Conservation (phyloP, 2,329 filamentous ascomycete species). For the Colletotrichum sp. region DNA sequence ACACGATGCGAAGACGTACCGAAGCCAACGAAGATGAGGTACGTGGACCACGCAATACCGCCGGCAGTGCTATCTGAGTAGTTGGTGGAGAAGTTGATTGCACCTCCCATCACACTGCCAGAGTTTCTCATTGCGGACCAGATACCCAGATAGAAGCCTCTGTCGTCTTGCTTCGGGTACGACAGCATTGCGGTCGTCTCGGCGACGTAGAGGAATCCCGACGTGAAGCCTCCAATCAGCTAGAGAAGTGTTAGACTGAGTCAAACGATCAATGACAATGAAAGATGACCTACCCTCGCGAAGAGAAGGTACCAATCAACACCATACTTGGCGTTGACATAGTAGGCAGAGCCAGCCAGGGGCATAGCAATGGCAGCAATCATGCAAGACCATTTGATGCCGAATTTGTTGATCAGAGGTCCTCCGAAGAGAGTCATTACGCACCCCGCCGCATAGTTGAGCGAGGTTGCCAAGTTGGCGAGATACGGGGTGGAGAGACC, state of each 20-base stretch:
- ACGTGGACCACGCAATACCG: slow-evolving; percentile 29
- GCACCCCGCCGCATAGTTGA: slow-evolving; percentile 2
- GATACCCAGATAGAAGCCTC: slow-evolving; percentile 25
- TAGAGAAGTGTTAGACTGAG: neutral
- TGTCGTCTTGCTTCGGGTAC: slow-evolving; percentile 20
- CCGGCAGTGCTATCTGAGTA: slow-evolving; percentile 24
- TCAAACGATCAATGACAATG: rapidly evolving
- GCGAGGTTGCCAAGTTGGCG: slow-evolving; percentile 5
- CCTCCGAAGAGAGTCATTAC: slow-evolving; percentile 30
- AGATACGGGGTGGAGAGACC: slow-evolving; percentile 13
- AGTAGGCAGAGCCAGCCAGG: slow-evolving; percentile 36
- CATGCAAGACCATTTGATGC: slow-evolving; percentile 39
- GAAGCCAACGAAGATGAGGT: slow-evolving; percentile 32
- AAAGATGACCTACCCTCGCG: slow-evolving; percentile 19
- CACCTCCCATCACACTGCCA: slow-evolving; percentile 44
- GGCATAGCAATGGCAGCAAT: slow-evolving; percentile 38
- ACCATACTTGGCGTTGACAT: slow-evolving; percentile 32
- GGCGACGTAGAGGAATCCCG: slow-evolving; percentile 29
- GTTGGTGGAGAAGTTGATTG: slow-evolving; percentile 53
- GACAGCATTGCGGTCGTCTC: slow-evolving; percentile 30
- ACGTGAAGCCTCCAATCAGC: slow-evolving; percentile 17
- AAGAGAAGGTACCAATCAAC: slow-evolving; percentile 35
- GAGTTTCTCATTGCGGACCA: slow-evolving; percentile 28
- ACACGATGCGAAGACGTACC: neutral
- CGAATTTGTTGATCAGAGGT: slow-evolving; percentile 41